phyloP scores from a whole-genome alignment of 2,329 filamentous ascomycete genomes.

The Hypoxylon rubiginosum region DNA sequence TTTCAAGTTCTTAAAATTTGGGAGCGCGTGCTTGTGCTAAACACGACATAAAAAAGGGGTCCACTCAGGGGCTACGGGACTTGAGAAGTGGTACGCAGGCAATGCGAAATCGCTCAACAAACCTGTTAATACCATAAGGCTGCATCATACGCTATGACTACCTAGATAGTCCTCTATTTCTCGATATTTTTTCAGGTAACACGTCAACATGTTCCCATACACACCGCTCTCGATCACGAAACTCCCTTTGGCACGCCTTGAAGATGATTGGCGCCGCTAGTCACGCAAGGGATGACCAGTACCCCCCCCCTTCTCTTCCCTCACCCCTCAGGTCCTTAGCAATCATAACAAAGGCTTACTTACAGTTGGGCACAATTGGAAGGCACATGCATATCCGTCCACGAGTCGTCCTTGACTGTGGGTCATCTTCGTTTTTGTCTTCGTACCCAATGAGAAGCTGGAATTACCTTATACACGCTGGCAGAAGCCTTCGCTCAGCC shows the following conservation, averaged over 20 bases:
- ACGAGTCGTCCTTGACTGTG: background rate
- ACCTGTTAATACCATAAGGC: too few relatives aligned
- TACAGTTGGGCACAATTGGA: background rate
- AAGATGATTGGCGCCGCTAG: constrained; percentile 11
- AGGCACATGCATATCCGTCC: constrained; percentile 6
- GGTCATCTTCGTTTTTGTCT: background rate
- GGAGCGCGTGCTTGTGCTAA: too few relatives aligned
- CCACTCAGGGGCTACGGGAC: too few relatives aligned
- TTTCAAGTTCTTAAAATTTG: too few relatives aligned
- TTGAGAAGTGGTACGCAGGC: too few relatives aligned
- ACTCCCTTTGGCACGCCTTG: background rate
- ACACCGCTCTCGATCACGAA: constrained; percentile 14
- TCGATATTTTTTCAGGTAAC: background rate
- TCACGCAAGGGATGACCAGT: constrained; percentile 30
- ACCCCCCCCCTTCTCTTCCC: background rate
- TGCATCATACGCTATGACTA: too few relatives aligned
- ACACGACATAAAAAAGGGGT: too few relatives aligned
- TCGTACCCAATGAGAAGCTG: constrained; percentile 17
- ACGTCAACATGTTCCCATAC: background rate
- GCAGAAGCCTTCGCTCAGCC: background rate
- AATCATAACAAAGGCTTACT: background rate
- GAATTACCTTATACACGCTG: background rate
- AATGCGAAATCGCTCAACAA: too few relatives aligned
- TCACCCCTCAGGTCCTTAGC: background rate
- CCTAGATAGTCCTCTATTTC: background rate